Evolutionary conservation across 2,329 filamentous ascomycete species (phyloP), one percentile per base, ranked within the genome.

Genomic region (Aspergillus hortae): DNA sequence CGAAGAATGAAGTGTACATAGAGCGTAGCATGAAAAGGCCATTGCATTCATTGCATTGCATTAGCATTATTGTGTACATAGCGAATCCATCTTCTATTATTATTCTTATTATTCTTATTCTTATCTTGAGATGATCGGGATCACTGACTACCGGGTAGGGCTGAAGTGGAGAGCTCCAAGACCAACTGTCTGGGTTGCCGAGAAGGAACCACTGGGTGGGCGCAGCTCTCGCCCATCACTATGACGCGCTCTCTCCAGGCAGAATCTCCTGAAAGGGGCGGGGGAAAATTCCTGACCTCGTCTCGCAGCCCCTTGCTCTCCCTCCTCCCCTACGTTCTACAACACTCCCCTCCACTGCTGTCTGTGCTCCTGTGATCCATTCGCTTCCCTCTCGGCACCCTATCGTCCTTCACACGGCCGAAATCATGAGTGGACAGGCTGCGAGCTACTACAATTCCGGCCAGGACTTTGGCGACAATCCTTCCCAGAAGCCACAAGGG

Each of bases 351-450:
- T 42, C 38, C 38, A 42, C 17, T 23, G 17, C 17, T 19, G 17
- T 19, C 17, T 19, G n/a, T 14, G 35, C 6, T 23, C 21, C 21
- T 4, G 14, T 48, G 11, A 15, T 52, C 27, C 36, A 25, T 36
- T 30, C 30, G 45, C 7, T 25, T 38, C 30, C 27, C 44, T 46
- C 14, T 23, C 7, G 44, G 23, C 17, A n/a, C 44, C n/a, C 15
- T 42, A 33, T 49, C 32, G 25, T 35, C 27, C 14, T 46, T 36
- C 3, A 30, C 6, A 30, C 41, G 30, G 43, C 44, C n/a, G 54
- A 52, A 56, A 53, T 44, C 41, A 72, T 72, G 69, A 71, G 67
- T 58, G 69, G 68, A 45, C 63, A 72, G 57, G 69, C 70, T 15
- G 64, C 64, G 10, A 66, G 61, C 49, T 72, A 72, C 46, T 72